Conservation (phyloP, 1,284 basidiomycete genomes). For the Irpex sp. region DNA sequence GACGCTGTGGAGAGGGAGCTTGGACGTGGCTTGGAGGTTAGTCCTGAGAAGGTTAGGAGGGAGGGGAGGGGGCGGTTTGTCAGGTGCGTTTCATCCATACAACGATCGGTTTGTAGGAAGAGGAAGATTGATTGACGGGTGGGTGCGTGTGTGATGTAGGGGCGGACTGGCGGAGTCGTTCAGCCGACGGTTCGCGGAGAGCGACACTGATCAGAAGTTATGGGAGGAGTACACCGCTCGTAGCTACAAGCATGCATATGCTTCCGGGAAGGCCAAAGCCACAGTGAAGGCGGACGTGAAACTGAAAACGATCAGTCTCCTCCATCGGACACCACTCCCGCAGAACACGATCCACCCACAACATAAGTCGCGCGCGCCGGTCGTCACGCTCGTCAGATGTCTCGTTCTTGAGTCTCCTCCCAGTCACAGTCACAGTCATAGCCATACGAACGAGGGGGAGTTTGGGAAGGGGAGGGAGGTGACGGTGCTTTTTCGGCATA, state of each 20-base stretch:
- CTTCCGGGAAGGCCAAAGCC: not conserved
- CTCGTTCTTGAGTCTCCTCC: not conserved
- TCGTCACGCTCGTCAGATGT: conserved; percentile 18
- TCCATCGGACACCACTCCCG: conserved; percentile 13
- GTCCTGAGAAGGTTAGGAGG: conserved; percentile 35
- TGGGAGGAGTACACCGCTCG: conserved; percentile 44
- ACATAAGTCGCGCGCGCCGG: conserved; percentile 14
- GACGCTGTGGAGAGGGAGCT: conserved; percentile 32
- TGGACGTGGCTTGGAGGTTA: conserved; percentile 37
- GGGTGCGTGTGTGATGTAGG: conserved; percentile 23
- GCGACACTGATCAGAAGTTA: conserved; percentile 39
- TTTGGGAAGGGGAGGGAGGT: conserved; percentile 11
- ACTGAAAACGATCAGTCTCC: conserved; percentile 17
- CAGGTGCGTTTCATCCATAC: conserved; percentile 22
- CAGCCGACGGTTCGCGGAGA: conserved; percentile 34
- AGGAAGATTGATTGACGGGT: not conserved
- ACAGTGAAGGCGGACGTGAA: conserved; percentile 16
- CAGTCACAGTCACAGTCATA: no score
- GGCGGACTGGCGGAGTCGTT: conserved; percentile 49
- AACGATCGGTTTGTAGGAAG: not conserved
- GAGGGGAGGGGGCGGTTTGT: conserved; percentile 29
- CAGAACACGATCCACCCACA: conserved; percentile 16
- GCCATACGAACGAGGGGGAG: not conserved
- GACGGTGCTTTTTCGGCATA: conserved; percentile 19
- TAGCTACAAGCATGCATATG: not conserved